Conservation (phyloP, 768 basidiomycete species). For the Russula foetens region DNA sequence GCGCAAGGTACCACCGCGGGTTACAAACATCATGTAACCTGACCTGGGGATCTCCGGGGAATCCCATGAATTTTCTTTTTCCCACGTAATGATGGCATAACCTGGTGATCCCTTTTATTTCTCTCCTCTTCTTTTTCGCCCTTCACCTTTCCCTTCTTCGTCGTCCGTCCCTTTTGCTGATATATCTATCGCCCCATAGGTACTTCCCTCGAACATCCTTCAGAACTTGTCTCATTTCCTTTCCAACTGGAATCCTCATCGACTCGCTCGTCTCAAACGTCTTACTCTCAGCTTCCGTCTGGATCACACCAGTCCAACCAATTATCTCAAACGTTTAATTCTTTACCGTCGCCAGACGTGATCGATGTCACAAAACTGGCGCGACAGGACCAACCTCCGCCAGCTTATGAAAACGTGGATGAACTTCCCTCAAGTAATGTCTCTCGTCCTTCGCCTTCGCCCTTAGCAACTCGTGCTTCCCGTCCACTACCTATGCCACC, state of each 20-base stretch:
- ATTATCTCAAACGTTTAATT: background rate
- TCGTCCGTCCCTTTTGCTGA: background rate
- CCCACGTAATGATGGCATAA: background rate
- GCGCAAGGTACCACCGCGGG: conserved; percentile 6
- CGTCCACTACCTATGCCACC: conserved; percentile 12
- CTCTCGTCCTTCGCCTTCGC: conserved; percentile 3
- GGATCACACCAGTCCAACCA: conserved; percentile 6
- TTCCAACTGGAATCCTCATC: background rate
- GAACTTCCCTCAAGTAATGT: background rate
- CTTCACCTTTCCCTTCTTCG: background rate
- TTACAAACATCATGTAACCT: conserved; percentile 1
- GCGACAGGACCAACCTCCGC: conserved; percentile 18
- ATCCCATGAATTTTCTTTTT: background rate
- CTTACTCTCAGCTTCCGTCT: conserved; percentile 15
- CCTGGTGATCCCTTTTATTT: conserved; percentile 9
- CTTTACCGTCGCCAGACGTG: conserved; percentile 15
- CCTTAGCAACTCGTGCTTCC: conserved; percentile 12
- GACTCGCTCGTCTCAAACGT: background rate
- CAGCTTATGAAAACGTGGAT: conserved; percentile 19
- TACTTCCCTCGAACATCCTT: background rate
- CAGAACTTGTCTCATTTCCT: background rate
- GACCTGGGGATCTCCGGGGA: conserved; percentile 15
- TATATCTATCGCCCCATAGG: background rate
- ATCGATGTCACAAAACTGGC: conserved; percentile 18
- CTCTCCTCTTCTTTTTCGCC: background rate